Evolutionary conservation across 345 rosid genomes (phyloP).

Genomic region (Eucalyptus erythrocorys): DNA sequence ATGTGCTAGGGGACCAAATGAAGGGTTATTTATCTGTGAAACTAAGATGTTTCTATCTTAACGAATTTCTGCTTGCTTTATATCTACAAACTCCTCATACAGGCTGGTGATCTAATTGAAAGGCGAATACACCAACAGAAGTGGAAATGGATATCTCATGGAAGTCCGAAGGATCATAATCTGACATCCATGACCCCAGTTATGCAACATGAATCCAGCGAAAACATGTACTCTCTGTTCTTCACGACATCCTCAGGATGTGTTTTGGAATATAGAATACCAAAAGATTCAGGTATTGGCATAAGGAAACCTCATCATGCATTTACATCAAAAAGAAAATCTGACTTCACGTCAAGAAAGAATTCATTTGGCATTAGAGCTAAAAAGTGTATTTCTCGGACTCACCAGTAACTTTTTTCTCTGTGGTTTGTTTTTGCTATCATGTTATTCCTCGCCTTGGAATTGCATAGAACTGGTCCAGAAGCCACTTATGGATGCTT

Average conservation of each 20-base stretch:
- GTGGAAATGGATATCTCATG: slow-evolving; percentile 68
- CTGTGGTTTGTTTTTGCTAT: background rate
- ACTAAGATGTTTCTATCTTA: background rate
- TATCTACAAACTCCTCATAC: background rate
- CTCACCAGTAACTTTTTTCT: background rate
- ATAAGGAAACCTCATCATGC: background rate
- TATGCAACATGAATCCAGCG: slow-evolving; percentile 33
- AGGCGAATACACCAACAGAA: slow-evolving; percentile 40
- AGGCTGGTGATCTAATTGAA: slow-evolving; percentile 48
- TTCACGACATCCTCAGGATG: slow-evolving; percentile 40
- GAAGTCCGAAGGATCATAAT: slow-evolving; percentile 32
- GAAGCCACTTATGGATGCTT: slow-evolving; percentile 21
- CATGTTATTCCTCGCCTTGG: background rate
- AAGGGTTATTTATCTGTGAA: background rate
- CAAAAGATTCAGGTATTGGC: slow-evolving; percentile 28
- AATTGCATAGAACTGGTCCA: background rate
- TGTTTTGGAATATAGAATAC: slow-evolving; percentile 30
- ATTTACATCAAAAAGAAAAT: background rate
- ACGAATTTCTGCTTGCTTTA: background rate
- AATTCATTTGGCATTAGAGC: background rate
- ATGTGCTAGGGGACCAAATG: background rate
- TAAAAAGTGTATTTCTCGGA: background rate
- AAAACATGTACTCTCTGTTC: slow-evolving; percentile 25
- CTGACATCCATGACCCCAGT: slow-evolving; percentile 40
- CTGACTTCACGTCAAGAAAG: background rate